Percentiles rank a stretch among this genome's conserved stretches.
phyloP scores from a whole-genome alignment of 2,329 filamentous ascomycete genomes.

The Fusarium haematococcum region DNA sequence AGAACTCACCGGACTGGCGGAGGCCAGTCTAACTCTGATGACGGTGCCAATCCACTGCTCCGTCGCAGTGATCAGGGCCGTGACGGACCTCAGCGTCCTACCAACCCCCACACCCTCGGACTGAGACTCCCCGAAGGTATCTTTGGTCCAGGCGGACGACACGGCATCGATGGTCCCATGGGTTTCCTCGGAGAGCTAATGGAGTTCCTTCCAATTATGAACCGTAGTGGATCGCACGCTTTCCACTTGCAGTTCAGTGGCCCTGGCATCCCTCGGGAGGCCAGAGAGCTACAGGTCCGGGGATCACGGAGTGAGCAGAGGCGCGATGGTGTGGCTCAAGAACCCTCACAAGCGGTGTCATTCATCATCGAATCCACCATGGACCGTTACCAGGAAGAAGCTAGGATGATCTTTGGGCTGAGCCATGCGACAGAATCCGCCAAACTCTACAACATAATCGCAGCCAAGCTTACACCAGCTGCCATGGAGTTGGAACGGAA shows the following conservation, averaged over 20 bases:
- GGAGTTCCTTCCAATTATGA: constrained; percentile 63
- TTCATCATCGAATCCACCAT: constrained; percentile 80
- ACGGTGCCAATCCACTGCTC: constrained; percentile 88
- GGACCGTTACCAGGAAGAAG: constrained; percentile 89
- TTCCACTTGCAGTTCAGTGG: constrained; percentile 71
- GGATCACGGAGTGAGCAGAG: constrained; percentile 61
- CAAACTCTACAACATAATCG: constrained; percentile 74
- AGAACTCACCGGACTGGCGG: constrained; percentile 66
- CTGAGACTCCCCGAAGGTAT: constrained; percentile 60
- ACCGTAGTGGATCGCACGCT: constrained; percentile 60
- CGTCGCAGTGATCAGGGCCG: constrained; percentile 67
- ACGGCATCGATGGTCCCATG: constrained; percentile 62
- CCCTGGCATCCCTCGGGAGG: constrained; percentile 59
- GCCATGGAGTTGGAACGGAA: constrained; percentile 86
- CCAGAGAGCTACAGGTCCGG: constrained; percentile 62
- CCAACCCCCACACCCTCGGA: constrained; percentile 66
- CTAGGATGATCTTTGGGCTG: constrained; percentile 83
- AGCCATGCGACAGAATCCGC: constrained; percentile 74
- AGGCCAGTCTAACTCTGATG: constrained; percentile 73
- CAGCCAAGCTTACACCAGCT: constrained; percentile 81
- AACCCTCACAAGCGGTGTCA: constrained; percentile 79
- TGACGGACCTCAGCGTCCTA: constrained; percentile 61
- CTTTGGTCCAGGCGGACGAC: constrained; percentile 53
- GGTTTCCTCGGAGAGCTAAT: constrained; percentile 68
- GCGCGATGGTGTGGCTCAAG: constrained; percentile 61